A percentile compares a stretch with the other conserved stretches of the same genome.
Conservation (phyloP, 371 early-diverging fungal genomes). For the Blastocladiella emersonii region DNA sequence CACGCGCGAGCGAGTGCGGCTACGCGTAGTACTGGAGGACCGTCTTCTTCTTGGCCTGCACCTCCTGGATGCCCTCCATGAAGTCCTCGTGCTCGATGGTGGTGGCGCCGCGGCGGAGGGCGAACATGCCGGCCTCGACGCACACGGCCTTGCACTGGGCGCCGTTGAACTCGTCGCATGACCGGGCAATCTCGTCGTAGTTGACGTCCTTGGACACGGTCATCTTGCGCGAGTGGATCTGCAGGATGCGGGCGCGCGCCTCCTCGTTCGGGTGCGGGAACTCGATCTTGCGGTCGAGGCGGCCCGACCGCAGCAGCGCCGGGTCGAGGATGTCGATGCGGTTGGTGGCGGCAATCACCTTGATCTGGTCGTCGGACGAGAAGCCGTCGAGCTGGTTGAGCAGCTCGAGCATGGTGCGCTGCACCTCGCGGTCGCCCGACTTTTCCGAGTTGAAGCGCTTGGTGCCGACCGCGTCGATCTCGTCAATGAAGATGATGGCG, state of each 20-base stretch:
- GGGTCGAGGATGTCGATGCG: slow-evolving; percentile 99
- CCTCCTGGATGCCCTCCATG: slow-evolving; percentile 99
- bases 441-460: slow-evolving; percentile 98
- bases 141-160: slow-evolving; percentile 99
- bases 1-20: too few relatives aligned
- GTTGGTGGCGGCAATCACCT: slow-evolving; percentile 99
- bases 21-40: slow-evolving; percentile 89
- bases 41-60: slow-evolving; percentile 99
- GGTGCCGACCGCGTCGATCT: slow-evolving; percentile 99
- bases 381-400: slow-evolving; percentile 99
- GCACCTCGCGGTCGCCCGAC: slow-evolving; percentile 99
- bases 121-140: slow-evolving; percentile 99
- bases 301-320: slow-evolving; percentile 96
- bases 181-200: slow-evolving; percentile 96
- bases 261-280: slow-evolving; percentile 98
- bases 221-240: slow-evolving; percentile 99
- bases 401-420: slow-evolving; percentile 99
- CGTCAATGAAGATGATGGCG: slow-evolving; percentile 99
- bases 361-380: slow-evolving; percentile 89
- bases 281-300: slow-evolving; percentile 99
- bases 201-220: slow-evolving; percentile 90
- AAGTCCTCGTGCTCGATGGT: slow-evolving; percentile 97
- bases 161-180: slow-evolving; percentile 99
- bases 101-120: slow-evolving; percentile 79
- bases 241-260: slow-evolving; percentile 96